Evolutionary conservation across 2,329 filamentous ascomycete genomes (phyloP).

Genomic region (Kalmusia sp.): DNA sequence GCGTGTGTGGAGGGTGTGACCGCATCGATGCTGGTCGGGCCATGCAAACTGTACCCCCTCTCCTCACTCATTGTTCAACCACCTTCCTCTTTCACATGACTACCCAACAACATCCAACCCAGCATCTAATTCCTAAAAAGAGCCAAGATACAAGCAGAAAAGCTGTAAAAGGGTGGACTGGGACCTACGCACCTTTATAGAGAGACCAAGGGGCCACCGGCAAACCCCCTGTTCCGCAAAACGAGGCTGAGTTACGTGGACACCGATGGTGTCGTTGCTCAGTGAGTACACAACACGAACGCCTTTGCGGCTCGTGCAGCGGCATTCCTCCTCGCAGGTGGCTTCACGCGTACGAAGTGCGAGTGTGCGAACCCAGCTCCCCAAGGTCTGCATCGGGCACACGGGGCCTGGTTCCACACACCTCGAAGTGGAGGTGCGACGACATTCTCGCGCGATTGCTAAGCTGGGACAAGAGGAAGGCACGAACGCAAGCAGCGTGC

Average conservation of each 20-base stretch:
- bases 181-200: not conserved
- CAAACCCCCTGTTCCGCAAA: not conserved
- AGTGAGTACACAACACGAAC: slow-evolving; percentile 2
- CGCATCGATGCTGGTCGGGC: slow-evolving; percentile 1
- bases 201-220: not conserved
- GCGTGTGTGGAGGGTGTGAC: not conserved
- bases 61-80: not conserved
- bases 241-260: not conserved
- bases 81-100: too few relatives aligned
- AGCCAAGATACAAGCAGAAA: not conserved
- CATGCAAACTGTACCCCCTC: not conserved
- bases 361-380: not conserved
- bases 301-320: slow-evolving; percentile 3
- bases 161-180: not conserved
- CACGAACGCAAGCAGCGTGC: not conserved
- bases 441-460: not conserved
- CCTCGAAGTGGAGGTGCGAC: not conserved
- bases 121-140: too few relatives aligned
- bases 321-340: not conserved
- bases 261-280: not conserved
- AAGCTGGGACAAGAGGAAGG: not conserved
- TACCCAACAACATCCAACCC: not conserved
- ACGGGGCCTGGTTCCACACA: not conserved
- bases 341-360: not conserved
- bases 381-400: not conserved